Conservation (phyloP, 805 yeast species). For the Jamesozyma piceae region DNA sequence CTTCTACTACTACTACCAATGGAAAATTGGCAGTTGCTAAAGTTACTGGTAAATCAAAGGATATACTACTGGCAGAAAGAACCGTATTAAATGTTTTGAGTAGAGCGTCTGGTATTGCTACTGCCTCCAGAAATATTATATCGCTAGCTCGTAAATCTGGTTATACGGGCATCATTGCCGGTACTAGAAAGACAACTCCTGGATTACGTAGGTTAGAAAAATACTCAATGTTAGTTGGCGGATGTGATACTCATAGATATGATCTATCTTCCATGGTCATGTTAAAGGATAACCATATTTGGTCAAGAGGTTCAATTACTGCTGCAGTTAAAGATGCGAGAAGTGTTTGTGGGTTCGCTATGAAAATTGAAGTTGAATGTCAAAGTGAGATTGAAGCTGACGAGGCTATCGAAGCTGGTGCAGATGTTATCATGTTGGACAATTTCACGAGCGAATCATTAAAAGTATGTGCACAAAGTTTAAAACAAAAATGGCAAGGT, state of each 20-base stretch:
- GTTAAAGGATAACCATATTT: constrained; percentile 90
- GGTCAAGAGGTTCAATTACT: constrained; percentile 89
- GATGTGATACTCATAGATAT: constrained; percentile 85
- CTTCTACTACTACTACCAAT: constrained; percentile 25
- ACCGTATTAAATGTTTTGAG: constrained; percentile 75
- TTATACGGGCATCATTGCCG: constrained; percentile 79
- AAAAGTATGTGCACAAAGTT: constrained; percentile 49
- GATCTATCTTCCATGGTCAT: constrained; percentile 90
- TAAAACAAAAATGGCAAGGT: constrained; percentile 48
- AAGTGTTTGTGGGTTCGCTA: constrained; percentile 75
- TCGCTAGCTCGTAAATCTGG: constrained; percentile 57
- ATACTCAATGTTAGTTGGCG: constrained; percentile 92
- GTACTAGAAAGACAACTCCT: constrained; percentile 96
- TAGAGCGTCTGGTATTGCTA: constrained; percentile 81
- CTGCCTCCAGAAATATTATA: constrained; percentile 52
- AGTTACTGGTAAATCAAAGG: constrained; percentile 72
- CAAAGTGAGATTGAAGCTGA: constrained; percentile 76
- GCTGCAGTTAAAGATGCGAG: constrained; percentile 71
- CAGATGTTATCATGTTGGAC: constrained; percentile 91
- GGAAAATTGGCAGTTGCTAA: constrained; percentile 67
- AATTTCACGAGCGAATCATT: constrained; percentile 66
- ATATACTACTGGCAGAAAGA: constrained; percentile 75
- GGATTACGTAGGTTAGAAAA: constrained; percentile 83
- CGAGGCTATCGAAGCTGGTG: constrained; percentile 92
- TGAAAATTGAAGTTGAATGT: constrained; percentile 88